Evolutionary conservation across 176 grass and related monocot species (phyloP).

Genomic region (Hordeum marinum): DNA sequence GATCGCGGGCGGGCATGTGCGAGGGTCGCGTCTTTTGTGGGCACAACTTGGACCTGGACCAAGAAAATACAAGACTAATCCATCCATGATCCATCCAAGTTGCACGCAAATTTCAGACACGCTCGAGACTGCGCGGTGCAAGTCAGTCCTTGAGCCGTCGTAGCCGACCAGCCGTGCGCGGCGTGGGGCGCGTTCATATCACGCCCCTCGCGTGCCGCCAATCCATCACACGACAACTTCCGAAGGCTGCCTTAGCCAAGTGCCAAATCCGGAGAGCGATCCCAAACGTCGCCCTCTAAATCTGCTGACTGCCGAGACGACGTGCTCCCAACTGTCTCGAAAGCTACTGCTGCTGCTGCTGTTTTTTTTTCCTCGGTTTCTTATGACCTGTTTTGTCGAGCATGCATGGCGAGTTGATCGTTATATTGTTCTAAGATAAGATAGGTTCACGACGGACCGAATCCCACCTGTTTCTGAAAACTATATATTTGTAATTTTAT

Average conservation of each 20-base stretch:
- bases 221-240: not conserved
- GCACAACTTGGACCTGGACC: not conserved
- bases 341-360: not conserved
- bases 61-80: not conserved
- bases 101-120: too few relatives aligned
- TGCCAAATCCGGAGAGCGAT: not conserved
- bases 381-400: too few relatives aligned
- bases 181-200: not conserved
- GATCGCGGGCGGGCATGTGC: constrained; percentile 16
- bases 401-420: not conserved
- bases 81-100: too few relatives aligned
- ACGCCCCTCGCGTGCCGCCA: not conserved
- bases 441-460: not conserved
- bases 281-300: not conserved
- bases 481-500: not conserved
- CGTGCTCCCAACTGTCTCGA: not conserved
- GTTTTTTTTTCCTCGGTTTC: not conserved
- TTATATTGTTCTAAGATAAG: not conserved
- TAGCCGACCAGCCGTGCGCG: not conserved
- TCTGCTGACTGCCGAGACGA: not conserved
- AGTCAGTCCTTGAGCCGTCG: not conserved
- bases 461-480: not conserved
- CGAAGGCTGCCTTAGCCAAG: not conserved
- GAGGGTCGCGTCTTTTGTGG: not conserved
- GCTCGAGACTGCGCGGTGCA: not conserved